phyloP scores from a whole-genome alignment of 352 stramenopile species.

The Pythium myriotylum region DNA sequence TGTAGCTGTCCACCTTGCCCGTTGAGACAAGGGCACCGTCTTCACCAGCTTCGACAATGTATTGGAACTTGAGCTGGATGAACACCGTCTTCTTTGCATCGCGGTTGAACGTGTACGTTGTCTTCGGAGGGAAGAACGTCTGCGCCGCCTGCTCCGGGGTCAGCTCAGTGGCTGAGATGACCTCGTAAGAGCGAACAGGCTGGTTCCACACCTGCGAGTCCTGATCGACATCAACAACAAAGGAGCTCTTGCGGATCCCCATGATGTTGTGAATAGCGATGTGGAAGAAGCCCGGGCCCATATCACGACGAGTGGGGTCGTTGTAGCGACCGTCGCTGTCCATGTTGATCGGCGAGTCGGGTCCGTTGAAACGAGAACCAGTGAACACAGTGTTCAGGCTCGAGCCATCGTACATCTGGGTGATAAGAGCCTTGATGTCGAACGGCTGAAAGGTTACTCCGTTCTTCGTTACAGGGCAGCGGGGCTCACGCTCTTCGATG shows the following conservation, averaged over 20 bases:
- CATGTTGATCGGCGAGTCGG: conserved; percentile 12
- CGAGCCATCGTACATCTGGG: conserved; percentile 31
- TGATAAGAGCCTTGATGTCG: conserved; percentile 34
- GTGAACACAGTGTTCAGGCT: conserved; percentile 30
- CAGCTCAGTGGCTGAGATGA: conserved; percentile 16
- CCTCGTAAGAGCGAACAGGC: conserved; percentile 26
- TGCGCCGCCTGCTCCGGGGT: conserved; percentile 4
- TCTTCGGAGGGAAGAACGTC: conserved; percentile 11
- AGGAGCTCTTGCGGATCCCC: conserved; percentile 23
- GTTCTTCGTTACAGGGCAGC: conserved; percentile 30
- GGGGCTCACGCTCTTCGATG: conserved; percentile 29
- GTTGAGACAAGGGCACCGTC: conserved; percentile 50
- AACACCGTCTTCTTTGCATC: conserved; percentile 54
- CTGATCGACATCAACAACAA: conserved; percentile 22
- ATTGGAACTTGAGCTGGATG: conserved; percentile 59
- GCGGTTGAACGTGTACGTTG: conserved; percentile 62
- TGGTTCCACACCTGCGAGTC: conserved; percentile 29
- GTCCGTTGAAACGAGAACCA: conserved; percentile 27
- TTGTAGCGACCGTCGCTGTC: conserved; percentile 25
- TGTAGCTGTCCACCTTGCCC: conserved; percentile 52
- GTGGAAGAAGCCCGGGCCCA: conserved; percentile 30
- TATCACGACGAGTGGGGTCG: conserved; percentile 24
- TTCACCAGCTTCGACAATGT: conserved; percentile 53
- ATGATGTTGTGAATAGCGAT: conserved; percentile 31
- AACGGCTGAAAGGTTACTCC: conserved; percentile 27